phyloP scores from a whole-genome alignment of 2,329 filamentous ascomycete genomes.

The Tympanopsis confertula region DNA sequence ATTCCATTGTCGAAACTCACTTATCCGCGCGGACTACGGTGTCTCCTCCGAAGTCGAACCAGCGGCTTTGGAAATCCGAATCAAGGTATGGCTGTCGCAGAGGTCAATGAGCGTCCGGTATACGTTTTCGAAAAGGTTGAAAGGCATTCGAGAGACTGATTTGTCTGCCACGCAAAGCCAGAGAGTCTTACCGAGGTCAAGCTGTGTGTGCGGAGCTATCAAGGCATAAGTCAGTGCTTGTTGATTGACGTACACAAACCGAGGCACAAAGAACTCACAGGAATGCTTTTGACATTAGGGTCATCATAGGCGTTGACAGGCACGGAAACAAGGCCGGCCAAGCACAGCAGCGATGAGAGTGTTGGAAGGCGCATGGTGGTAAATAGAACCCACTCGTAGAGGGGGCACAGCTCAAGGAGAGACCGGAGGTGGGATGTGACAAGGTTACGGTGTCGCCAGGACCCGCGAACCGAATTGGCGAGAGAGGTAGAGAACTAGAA shows the following conservation, averaged over 20 bases:
- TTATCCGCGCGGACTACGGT: conserved; percentile 67
- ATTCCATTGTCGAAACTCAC: conserved; percentile 27
- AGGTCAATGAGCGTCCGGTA: conserved; percentile 5
- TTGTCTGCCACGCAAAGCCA: too few species aligned
- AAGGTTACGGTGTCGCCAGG: too few species aligned
- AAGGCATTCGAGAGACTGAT: too few species aligned
- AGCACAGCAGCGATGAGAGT: not conserved
- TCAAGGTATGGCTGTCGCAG: conserved; percentile 78
- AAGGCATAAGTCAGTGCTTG: not conserved
- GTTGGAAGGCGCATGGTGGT: not conserved
- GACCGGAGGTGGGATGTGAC: too few species aligned
- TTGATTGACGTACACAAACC: too few species aligned
- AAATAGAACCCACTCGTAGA: not conserved
- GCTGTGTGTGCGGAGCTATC: conserved; percentile 75
- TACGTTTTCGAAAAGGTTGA: too few species aligned
- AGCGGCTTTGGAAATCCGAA: conserved; percentile 93
- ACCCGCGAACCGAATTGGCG: too few species aligned
- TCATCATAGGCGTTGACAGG: not conserved
- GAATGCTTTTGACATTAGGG: not conserved
- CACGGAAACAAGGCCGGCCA: not conserved
- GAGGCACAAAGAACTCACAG: too few species aligned
- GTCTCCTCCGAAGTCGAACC: conserved; percentile 98
- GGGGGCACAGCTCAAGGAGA: too few species aligned
- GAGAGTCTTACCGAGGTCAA: conserved; percentile 58
- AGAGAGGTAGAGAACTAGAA: too few species aligned